phyloP scores from a whole-genome alignment of 257 asterid genomes.

The Nicotiana undulata region DNA sequence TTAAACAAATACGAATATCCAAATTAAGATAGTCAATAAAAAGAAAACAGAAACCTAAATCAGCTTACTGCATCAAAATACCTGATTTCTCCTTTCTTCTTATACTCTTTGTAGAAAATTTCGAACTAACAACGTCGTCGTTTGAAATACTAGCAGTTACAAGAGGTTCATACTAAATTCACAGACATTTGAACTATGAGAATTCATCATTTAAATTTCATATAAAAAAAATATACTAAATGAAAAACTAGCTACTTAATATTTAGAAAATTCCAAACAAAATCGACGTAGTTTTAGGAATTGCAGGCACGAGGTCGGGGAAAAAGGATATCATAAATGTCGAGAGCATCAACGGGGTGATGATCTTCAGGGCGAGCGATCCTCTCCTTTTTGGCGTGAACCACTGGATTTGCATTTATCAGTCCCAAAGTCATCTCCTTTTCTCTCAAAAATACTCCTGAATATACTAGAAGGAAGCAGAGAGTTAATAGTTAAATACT shows the following conservation, averaged over 20 bases:
- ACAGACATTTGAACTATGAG: neutral
- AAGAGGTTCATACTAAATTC: neutral
- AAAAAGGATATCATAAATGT: conserved; percentile 83
- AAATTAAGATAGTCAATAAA: neutral
- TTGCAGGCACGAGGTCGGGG: neutral
- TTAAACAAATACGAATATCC: neutral
- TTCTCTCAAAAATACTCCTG: neutral
- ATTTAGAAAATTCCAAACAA: neutral
- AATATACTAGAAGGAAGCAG: no score
- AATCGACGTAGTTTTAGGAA: neutral
- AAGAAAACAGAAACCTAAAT: neutral
- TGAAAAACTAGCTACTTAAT: neutral
- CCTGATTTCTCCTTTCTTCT: neutral
- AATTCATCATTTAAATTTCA: neutral
- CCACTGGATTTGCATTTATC: conserved; percentile 91
- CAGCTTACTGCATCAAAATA: no score
- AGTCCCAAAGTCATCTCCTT: conserved; percentile 73
- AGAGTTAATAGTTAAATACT: no score
- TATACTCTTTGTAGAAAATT: neutral
- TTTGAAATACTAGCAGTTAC: neutral
- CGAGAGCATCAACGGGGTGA: conserved; percentile 83
- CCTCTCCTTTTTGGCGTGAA: conserved; percentile 80
- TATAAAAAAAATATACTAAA: neutral
- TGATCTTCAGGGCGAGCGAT: conserved; percentile 44
- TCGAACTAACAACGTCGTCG: neutral